Base-by-base conservation (phyloP, 1,139 yeast genomes). In the Candida sanyaensis region DNA sequence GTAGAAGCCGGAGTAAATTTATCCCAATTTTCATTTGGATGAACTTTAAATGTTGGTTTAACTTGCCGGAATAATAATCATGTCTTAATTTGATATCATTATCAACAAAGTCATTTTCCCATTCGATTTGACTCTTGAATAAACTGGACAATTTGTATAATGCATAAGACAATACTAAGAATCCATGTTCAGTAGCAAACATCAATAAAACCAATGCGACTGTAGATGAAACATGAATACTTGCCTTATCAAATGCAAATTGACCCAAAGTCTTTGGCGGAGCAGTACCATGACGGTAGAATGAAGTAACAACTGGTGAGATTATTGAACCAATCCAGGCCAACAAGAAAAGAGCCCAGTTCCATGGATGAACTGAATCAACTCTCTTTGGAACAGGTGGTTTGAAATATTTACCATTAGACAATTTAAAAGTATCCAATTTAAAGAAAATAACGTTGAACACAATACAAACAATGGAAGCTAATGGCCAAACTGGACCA, bases 401-500 rank as follows among this genome's bases (percentile, higher is more conserved):
- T 51, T 76, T 76, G 58, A 76, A 74, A 62, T 81, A 73, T 55
- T 82, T 83, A 32, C 86, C 75, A 63, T 77, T 78, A 10, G 73
- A 59, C 54, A 80, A 63, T 54, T 78, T 81, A 53, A 75, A 59
- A 46, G 65, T 65, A 57, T 81, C 85, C 50, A 78, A 68, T 55
- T 77, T 78, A 56, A 70, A 71, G 42, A 78, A 78, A 42, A 80
- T 50, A 5, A 76, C 45, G 56, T 86, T 81, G 65, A 89, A 83
- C 6, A 86, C 51, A 31, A 88, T 63, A 12, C 86, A 82, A 29
- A 86, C 75, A 4, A 88, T 56, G 5, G 97, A 95, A 33, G 96
- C 92, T 51, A 90, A 66, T 1, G 98, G 86, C 96, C 97, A 95
- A 21, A 90, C 89, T 1, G 96, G 87, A 1, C 96, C 92, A 65